Conservation (phyloP, 805 yeast species). For the Candida coquimbonensis region DNA sequence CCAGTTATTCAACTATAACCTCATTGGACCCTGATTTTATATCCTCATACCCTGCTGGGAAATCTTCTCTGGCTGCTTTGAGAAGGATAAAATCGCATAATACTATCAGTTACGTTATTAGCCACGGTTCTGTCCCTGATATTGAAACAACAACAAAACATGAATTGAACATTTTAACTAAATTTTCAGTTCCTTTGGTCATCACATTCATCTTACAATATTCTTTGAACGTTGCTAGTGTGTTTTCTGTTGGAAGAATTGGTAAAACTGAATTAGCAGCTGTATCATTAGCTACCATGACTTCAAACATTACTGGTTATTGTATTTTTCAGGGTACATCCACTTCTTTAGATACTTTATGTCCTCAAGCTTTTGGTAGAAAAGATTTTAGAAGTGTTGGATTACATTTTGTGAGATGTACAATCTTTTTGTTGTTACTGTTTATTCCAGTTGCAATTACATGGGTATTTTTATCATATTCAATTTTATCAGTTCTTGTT, state of each 20-base stretch:
- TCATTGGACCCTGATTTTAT: slow-evolving; percentile 11
- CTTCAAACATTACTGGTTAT: slow-evolving; percentile 69
- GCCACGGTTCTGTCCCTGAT: slow-evolving; percentile 20
- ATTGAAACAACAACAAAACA: slow-evolving; percentile 26
- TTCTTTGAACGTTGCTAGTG: slow-evolving; percentile 69
- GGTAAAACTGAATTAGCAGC: slow-evolving; percentile 72
- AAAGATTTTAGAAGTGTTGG: slow-evolving; percentile 61
- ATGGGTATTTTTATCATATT: slow-evolving; percentile 56
- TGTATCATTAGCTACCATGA: slow-evolving; percentile 68
- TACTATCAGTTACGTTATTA: slow-evolving; percentile 20
- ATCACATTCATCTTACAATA: slow-evolving; percentile 65
- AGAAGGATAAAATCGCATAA: slow-evolving; percentile 21
- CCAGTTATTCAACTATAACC: slow-evolving; percentile 1
- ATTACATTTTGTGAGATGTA: slow-evolving; percentile 59
- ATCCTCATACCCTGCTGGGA: slow-evolving; percentile 13
- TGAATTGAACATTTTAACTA: slow-evolving; percentile 34
- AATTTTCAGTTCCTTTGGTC: slow-evolving; percentile 54
- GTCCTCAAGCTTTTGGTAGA: slow-evolving; percentile 75
- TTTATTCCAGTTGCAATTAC: slow-evolving; percentile 46
- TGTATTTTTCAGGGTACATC: slow-evolving; percentile 72
- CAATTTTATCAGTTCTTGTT: slow-evolving; percentile 37
- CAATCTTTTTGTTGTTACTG: slow-evolving; percentile 48
- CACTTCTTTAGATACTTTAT: slow-evolving; percentile 70
- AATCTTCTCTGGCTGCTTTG: slow-evolving; percentile 19
- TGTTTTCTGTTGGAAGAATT: slow-evolving; percentile 68